Evolutionary conservation across 495 filamentous ascomycete genomes (phyloP).

Genomic region (Daldinia bambusicola): DNA sequence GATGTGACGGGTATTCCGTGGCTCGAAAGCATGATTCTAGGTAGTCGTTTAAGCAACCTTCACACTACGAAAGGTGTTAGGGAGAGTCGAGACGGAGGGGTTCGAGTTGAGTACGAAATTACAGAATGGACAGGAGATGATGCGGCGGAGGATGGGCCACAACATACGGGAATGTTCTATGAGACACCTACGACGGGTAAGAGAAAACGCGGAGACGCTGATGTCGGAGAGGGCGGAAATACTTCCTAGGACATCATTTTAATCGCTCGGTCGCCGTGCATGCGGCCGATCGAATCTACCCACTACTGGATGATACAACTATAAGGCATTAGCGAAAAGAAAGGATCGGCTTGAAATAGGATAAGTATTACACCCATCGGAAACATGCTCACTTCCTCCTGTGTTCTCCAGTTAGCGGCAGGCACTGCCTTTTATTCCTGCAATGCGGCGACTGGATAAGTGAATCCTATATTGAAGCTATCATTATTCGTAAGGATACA

Average conservation of each 20-base stretch:
- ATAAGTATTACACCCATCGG: slow-evolving; percentile 29
- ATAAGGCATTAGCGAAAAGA: slow-evolving; percentile 30
- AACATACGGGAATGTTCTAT: slow-evolving; percentile 60
- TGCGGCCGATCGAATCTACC: slow-evolving; percentile 28
- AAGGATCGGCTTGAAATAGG: slow-evolving; percentile 11
- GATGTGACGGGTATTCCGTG: slow-evolving; percentile 71
- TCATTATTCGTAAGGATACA: slow-evolving; percentile 32
- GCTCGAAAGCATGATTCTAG: slow-evolving; percentile 83
- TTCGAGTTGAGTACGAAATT: slow-evolving; percentile 83
- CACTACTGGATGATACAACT: slow-evolving; percentile 25
- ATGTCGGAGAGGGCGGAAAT: slow-evolving; percentile 37
- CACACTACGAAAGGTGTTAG: slow-evolving; percentile 68
- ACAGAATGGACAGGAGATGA: slow-evolving; percentile 76
- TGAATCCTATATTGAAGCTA: slow-evolving; percentile 14
- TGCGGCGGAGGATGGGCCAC: slow-evolving; percentile 66
- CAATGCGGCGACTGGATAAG: slow-evolving; percentile 8
- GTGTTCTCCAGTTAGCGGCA: slow-evolving; percentile 11
- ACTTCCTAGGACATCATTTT: slow-evolving; percentile 31
- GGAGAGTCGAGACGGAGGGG: slow-evolving; percentile 65
- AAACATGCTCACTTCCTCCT: slow-evolving; percentile 21
- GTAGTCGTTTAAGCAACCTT: slow-evolving; percentile 74
- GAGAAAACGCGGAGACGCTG: slow-evolving; percentile 62
- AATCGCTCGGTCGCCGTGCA: slow-evolving; percentile 17
- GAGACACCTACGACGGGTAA: slow-evolving; percentile 55
- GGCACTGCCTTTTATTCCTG: slow-evolving; percentile 20